Evolutionary conservation across 257 asterid species (phyloP).

Genomic region (Gardenia jasminoides): DNA sequence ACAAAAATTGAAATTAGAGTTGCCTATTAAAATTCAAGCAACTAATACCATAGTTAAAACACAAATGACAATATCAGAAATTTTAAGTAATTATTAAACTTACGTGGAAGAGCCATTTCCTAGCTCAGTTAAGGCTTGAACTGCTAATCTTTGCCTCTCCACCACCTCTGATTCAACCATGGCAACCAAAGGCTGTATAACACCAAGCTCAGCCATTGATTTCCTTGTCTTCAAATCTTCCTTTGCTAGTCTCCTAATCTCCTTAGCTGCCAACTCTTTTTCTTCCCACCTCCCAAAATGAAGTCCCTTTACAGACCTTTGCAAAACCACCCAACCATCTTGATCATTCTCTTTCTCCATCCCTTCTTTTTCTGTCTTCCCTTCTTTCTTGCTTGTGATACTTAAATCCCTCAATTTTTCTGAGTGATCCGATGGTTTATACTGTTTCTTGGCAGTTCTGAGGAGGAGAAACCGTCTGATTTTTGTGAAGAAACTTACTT

Average conservation of each 20-base stretch:
- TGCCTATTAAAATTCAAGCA: not conserved
- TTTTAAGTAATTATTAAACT: slow-evolving; percentile 27
- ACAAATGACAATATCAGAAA: not conserved
- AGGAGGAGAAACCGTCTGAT: slow-evolving; percentile 38
- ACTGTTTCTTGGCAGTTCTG: slow-evolving; percentile 29
- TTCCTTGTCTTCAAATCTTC: slow-evolving; percentile 52
- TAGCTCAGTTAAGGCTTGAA: slow-evolving; percentile 57
- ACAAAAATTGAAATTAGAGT: not conserved
- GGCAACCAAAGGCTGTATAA: slow-evolving; percentile 79
- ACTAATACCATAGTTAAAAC: not conserved
- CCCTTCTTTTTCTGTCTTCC: slow-evolving; percentile 17
- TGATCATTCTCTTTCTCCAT: slow-evolving; percentile 16
- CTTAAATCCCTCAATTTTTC: slow-evolving; percentile 1
- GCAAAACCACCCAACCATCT: slow-evolving; percentile 47
- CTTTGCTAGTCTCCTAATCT: slow-evolving; percentile 60
- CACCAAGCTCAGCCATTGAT: slow-evolving; percentile 87
- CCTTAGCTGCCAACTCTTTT: slow-evolving; percentile 63
- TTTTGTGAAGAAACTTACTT: slow-evolving; percentile 35
- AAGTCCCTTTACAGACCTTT: slow-evolving; percentile 68
- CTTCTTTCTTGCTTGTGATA: slow-evolving; percentile 1
- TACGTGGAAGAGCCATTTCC: slow-evolving; percentile 79
- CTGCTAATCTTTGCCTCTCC: slow-evolving; percentile 61
- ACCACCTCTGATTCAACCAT: slow-evolving; percentile 63
- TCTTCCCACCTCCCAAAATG: slow-evolving; percentile 86
- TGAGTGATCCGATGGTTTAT: slow-evolving; percentile 20